Conservation (phyloP, 2,329 filamentous ascomycete genomes). For the Beauveria sp. region DNA sequence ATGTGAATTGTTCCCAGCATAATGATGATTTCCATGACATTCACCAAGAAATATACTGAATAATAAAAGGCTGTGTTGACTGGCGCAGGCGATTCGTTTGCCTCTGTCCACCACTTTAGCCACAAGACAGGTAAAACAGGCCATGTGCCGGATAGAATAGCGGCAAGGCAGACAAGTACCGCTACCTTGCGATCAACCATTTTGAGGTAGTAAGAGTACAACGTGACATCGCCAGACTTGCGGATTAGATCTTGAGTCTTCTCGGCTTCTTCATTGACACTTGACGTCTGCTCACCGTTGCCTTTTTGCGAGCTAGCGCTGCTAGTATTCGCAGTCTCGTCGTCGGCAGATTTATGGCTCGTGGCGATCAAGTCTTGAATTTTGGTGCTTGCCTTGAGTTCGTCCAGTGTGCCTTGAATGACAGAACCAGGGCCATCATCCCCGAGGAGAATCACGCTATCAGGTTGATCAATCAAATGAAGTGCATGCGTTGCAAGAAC, state of each 20-base stretch:
- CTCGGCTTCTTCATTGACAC: slow-evolving; percentile 6
- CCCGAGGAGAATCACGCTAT: slow-evolving; percentile 9
- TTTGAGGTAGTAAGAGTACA: slow-evolving; percentile 16
- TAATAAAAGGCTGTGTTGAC: slow-evolving; percentile 16
- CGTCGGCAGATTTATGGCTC: not conserved
- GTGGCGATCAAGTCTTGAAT: slow-evolving; percentile 3
- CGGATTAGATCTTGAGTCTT: slow-evolving; percentile 6
- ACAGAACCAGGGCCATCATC: not conserved
- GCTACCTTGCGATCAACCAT: not conserved
- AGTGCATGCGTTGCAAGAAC: slow-evolving; percentile 22
- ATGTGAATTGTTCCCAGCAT: slow-evolving; percentile 10
- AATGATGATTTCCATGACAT: slow-evolving; percentile 9
- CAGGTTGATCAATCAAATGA: slow-evolving; percentile 18
- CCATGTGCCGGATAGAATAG: not conserved
- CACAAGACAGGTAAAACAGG: slow-evolving; percentile 13
- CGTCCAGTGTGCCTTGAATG: not conserved
- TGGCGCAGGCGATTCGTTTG: slow-evolving; percentile 14
- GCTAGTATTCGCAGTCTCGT: not conserved
- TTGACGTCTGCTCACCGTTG: slow-evolving; percentile 9
- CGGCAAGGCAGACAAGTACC: not conserved
- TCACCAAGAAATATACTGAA: slow-evolving; percentile 14
- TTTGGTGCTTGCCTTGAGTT: not conserved
- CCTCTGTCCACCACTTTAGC: slow-evolving; percentile 20
- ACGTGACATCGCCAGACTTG: slow-evolving; percentile 12
- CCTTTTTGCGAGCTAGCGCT: slow-evolving; percentile 8